These are phyloP conservation scores for Ceratobasidium theobromae DNA, from an alignment of 1,284 basidiomycete species.

Conservation along the genomic window DNA sequence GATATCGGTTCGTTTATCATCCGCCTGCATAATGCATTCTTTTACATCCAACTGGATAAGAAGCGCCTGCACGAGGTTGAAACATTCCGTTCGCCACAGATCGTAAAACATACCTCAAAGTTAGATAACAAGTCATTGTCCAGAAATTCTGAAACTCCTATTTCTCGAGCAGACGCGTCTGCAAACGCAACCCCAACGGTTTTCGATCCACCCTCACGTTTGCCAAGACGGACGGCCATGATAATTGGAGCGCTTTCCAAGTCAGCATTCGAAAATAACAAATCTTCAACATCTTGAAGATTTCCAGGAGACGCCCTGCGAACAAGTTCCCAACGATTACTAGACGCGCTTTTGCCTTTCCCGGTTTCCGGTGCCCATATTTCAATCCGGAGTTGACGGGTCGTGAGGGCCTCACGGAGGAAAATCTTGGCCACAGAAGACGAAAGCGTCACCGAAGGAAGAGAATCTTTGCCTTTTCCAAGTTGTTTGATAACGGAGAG, in stretches of 20 bases:
- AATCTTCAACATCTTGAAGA: slow-evolving; percentile 88
- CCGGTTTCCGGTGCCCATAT: slow-evolving; percentile 81
- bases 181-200: slow-evolving; percentile 74
- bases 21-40: slow-evolving; percentile 69
- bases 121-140: slow-evolving; percentile 98
- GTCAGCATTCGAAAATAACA: slow-evolving; percentile 86
- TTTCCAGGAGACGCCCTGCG: slow-evolving; percentile 92
- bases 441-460: slow-evolving; percentile 81
- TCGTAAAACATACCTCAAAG: slow-evolving; percentile 65
- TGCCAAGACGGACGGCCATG: slow-evolving; percentile 78
- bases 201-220: slow-evolving; percentile 54
- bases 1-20: slow-evolving; percentile 62
- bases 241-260: slow-evolving; percentile 85
- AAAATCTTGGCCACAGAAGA: slow-evolving; percentile 82
- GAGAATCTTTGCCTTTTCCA: slow-evolving; percentile 51
- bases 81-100: background rate
- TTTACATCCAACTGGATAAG: slow-evolving; percentile 97
- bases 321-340: slow-evolving; percentile 42
- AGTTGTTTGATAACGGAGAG: slow-evolving; percentile 84
- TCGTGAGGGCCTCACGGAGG: slow-evolving; percentile 86
- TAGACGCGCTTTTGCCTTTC: slow-evolving; percentile 67
- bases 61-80: slow-evolving; percentile 62
- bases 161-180: slow-evolving; percentile 69
- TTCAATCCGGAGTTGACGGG: slow-evolving; percentile 90
- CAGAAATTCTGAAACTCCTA: slow-evolving; percentile 83